Percentiles rank a stretch among this genome's conserved stretches.
Conservation (phyloP, 148 eudicot genomes). For the Rhododendron ovatum region DNA sequence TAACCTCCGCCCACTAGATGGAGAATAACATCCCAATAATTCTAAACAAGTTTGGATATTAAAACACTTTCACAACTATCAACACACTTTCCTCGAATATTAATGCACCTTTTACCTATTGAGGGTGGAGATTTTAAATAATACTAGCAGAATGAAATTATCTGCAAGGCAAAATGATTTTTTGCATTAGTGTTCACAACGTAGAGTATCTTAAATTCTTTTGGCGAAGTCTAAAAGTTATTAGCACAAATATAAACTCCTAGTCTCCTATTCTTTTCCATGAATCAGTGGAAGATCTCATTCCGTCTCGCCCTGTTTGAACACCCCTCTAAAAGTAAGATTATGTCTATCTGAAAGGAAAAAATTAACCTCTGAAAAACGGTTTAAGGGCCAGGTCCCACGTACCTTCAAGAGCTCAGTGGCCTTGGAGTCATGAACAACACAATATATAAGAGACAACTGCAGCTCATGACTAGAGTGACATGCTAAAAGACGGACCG, state of each 20-base stretch:
- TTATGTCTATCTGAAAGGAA: not conserved
- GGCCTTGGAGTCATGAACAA: constrained; percentile 22
- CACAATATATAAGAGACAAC: constrained; percentile 23
- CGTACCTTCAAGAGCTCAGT: constrained; percentile 50
- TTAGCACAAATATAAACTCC: not conserved
- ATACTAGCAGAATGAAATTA: not conserved
- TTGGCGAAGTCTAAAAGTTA: not conserved
- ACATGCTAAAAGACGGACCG: constrained; percentile 18
- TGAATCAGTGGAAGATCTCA: not conserved
- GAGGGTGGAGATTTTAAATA: not conserved
- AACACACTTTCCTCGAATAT: no score
- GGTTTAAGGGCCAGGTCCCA: not conserved
- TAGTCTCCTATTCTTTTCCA: not conserved
- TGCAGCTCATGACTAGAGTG: constrained; percentile 27
- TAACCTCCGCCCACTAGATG: no score
- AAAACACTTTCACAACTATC: no score
- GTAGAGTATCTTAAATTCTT: not conserved
- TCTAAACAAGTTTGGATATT: no score
- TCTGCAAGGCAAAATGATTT: not conserved
- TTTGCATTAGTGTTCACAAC: not conserved
- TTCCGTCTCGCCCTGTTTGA: not conserved
- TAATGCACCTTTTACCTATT: no score
- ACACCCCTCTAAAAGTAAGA: not conserved
- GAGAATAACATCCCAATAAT: no score
- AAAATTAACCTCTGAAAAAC: not conserved